Evolutionary conservation across 129 eudicot species (phyloP).

Genomic region (Calendula officinalis): DNA sequence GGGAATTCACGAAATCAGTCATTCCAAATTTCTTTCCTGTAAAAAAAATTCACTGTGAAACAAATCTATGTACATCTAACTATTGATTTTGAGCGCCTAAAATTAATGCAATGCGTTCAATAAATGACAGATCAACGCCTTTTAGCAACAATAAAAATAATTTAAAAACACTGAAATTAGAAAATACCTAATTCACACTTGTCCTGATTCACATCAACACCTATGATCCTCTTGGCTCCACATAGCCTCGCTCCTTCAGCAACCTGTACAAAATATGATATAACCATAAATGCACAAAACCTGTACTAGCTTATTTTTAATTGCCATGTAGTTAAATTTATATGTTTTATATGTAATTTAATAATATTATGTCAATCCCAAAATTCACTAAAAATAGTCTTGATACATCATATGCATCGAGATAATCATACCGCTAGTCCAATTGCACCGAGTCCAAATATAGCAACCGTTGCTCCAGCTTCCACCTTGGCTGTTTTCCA

Average conservation of each 20-base stretch:
- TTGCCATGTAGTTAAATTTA: too few relatives aligned
- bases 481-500: conserved; percentile 82
- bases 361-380: neutral
- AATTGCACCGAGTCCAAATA: conserved; percentile 79
- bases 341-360: neutral
- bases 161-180: neutral
- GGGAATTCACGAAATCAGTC: conserved; percentile 77
- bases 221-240: conserved; percentile 76
- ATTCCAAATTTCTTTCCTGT: conserved; percentile 78
- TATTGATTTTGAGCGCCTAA: conserved; percentile 6
- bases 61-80: conserved; percentile 7
- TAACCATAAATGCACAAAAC: too few relatives aligned
- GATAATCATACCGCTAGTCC: conserved; percentile 73
- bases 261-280: conserved; percentile 47
- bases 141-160: neutral
- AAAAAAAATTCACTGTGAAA: neutral
- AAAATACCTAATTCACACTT: conserved; percentile 61
- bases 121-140: neutral
- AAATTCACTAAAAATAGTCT: neutral
- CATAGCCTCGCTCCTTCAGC: conserved; percentile 91
- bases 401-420: neutral
- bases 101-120: neutral
- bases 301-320: too few relatives aligned
- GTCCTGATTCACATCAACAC: conserved; percentile 71
- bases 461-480: conserved; percentile 79